Percentiles rank a stretch among this genome's conserved stretches.
phyloP scores from a whole-genome alignment of 1,284 basidiomycete genomes.

The Gymnopus androsaceus region DNA sequence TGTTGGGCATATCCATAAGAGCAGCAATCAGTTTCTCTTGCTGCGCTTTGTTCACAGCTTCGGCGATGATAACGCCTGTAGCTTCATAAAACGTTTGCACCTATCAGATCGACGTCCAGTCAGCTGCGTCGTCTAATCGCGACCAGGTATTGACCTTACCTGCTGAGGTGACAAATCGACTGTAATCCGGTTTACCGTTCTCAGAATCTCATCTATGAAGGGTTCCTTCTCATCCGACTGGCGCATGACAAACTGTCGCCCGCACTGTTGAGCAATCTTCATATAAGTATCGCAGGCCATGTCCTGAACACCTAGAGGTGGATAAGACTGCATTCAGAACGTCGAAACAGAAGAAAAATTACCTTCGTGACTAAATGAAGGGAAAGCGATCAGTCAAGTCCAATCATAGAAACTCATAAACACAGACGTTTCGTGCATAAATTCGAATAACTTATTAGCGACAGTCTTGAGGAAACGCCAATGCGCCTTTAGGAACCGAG shows the following conservation, averaged over 20 bases:
- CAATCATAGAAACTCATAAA: no score
- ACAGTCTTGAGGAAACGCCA: slow-evolving; percentile 99
- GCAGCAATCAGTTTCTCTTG: slow-evolving; percentile 95
- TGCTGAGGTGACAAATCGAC: slow-evolving; percentile 94
- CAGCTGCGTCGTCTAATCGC: background rate
- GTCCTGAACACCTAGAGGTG: slow-evolving; percentile 85
- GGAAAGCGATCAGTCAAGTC: no score
- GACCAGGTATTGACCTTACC: slow-evolving; percentile 33
- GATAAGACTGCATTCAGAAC: background rate
- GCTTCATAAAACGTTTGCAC: slow-evolving; percentile 98
- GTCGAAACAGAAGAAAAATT: slow-evolving; percentile 17
- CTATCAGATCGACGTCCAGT: slow-evolving; percentile 36
- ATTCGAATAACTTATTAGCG: slow-evolving; percentile 99
- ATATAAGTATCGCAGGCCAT: slow-evolving; percentile 99
- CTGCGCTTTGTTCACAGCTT: slow-evolving; percentile 96
- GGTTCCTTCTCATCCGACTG: slow-evolving; percentile 97
- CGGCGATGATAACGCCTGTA: slow-evolving; percentile 98
- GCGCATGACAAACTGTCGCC: slow-evolving; percentile 98
- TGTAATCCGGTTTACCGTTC: slow-evolving; percentile 91
- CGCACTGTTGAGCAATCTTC: slow-evolving; percentile 99
- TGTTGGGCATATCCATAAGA: slow-evolving; percentile 97
- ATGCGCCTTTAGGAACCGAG: slow-evolving; percentile 98
- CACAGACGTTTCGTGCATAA: slow-evolving; percentile 99
- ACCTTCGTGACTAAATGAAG: no score
- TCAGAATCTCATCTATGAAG: slow-evolving; percentile 97